Percentiles rank a stretch among this genome's conserved stretches.
Evolutionary conservation across 225 moss, liverwort and hornwort genomes (phyloP).

Genomic region (Pseudisothecium myosuroides): DNA sequence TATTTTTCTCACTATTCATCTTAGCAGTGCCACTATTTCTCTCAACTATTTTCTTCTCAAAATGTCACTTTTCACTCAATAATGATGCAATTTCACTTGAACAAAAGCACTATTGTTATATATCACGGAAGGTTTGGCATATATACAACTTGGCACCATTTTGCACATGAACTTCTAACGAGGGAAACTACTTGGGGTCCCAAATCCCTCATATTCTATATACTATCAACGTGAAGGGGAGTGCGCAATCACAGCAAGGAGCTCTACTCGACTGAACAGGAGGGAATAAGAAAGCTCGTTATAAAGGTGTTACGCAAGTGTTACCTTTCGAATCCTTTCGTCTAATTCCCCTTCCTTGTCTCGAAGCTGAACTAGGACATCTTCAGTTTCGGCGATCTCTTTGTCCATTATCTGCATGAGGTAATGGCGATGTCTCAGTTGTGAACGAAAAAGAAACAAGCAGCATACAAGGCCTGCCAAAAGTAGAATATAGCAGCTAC

Average conservation of each 20-base stretch:
- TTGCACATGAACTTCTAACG: neutral
- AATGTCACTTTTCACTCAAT: neutral
- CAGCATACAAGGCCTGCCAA: neutral
- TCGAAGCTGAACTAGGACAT: constrained; percentile 6
- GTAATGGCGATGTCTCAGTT: neutral
- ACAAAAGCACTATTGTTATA: too few species aligned
- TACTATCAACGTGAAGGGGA: neutral
- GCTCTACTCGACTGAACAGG: neutral
- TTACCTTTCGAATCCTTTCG: constrained; percentile 26
- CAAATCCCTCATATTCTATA: neutral
- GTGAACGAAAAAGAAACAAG: neutral
- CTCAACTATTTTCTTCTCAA: neutral
- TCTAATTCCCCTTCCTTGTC: constrained; percentile 6
- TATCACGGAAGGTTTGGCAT: neutral
- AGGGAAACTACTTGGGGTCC: neutral
- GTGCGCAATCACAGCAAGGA: neutral
- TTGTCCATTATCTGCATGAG: constrained; percentile 25
- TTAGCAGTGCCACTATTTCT: neutral
- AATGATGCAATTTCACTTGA: neutral
- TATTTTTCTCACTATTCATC: neutral
- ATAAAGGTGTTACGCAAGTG: neutral
- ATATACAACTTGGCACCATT: neutral
- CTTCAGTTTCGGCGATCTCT: constrained; percentile 17
- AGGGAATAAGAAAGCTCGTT: neutral
- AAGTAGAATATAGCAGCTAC: neutral